These are phyloP conservation scores for Coelastrella sp. DNA, from an alignment of 139 green algal species.

Conservation along the genomic window DNA sequence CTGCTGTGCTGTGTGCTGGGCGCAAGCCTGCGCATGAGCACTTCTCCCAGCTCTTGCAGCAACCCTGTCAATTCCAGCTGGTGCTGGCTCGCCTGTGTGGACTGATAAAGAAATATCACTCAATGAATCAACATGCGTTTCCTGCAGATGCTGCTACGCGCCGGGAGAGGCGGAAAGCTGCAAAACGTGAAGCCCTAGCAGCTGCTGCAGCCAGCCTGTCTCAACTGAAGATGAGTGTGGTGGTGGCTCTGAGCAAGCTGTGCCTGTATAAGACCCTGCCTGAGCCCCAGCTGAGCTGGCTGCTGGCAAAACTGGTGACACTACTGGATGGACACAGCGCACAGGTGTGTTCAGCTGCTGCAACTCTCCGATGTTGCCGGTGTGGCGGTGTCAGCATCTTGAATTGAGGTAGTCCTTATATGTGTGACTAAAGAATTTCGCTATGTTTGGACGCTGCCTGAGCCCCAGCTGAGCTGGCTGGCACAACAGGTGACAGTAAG, in stretches of 20 bases:
- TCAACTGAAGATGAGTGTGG: background rate
- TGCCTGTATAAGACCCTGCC: background rate
- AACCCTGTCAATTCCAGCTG: too few species aligned
- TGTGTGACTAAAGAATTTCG: too few species aligned
- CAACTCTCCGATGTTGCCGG: too few species aligned
- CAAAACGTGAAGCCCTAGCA: background rate
- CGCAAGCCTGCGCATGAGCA: too few species aligned
- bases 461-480: slow-evolving; percentile 14
- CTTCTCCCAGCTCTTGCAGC: too few species aligned
- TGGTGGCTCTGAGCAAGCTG: background rate
- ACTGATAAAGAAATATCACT: too few species aligned
- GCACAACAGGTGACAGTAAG: too few species aligned
- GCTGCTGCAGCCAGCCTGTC: background rate
- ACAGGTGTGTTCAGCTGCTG: background rate
- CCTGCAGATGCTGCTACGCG: background rate
- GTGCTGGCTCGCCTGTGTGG: too few species aligned
- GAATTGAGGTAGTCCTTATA: too few species aligned
- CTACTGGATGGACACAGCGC: background rate
- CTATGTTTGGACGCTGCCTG: background rate
- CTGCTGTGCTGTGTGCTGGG: background rate
- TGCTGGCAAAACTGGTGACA: slow-evolving; percentile 8
- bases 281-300: slow-evolving; percentile 11
- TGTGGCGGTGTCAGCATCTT: too few species aligned
- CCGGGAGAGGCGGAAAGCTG: background rate
- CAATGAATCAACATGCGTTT: too few species aligned